Conservation (phyloP, 768 basidiomycete genomes). For the Pulveroboletus sp. region DNA sequence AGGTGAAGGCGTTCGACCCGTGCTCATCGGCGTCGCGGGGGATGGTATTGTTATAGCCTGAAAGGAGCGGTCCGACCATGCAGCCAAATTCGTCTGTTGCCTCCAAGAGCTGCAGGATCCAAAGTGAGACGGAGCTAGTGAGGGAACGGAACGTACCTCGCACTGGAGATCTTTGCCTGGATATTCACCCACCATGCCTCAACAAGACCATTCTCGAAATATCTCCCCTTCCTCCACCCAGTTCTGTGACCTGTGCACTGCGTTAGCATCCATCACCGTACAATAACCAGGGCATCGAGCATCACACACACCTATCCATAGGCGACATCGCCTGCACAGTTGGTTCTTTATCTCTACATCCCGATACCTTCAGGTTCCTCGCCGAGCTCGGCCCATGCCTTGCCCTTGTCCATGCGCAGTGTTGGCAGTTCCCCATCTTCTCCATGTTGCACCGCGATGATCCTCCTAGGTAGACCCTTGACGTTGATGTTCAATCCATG, state of each 20-base stretch:
- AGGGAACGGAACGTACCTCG: slow-evolving; percentile 46
- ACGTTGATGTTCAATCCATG: slow-evolving; percentile 41
- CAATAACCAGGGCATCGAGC: no score
- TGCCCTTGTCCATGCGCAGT: slow-evolving; percentile 78
- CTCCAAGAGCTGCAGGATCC: slow-evolving; percentile 63
- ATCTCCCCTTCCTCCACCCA: slow-evolving; percentile 96
- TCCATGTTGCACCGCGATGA: not conserved
- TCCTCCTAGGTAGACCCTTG: slow-evolving; percentile 25
- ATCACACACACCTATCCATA: slow-evolving; percentile 44
- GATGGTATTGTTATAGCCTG: slow-evolving; percentile 17
- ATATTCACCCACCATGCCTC: slow-evolving; percentile 84
- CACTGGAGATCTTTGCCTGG: slow-evolving; percentile 85
- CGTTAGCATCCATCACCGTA: not conserved
- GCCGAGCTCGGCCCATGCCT: slow-evolving; percentile 65
- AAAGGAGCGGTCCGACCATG: slow-evolving; percentile 31
- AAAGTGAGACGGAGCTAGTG: not conserved
- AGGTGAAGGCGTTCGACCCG: slow-evolving; percentile 18
- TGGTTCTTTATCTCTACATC: slow-evolving; percentile 22
- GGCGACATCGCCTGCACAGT: slow-evolving; percentile 30
- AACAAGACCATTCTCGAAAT: slow-evolving; percentile 83
- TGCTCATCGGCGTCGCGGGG: slow-evolving; percentile 25
- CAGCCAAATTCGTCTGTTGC: slow-evolving; percentile 71
- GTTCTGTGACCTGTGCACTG: slow-evolving; percentile 54
- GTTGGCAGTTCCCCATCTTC: slow-evolving; percentile 41
- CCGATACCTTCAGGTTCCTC: slow-evolving; percentile 55